phyloP scores from a whole-genome alignment of 345 rosid genomes.

The Boechera divaricarpa region DNA sequence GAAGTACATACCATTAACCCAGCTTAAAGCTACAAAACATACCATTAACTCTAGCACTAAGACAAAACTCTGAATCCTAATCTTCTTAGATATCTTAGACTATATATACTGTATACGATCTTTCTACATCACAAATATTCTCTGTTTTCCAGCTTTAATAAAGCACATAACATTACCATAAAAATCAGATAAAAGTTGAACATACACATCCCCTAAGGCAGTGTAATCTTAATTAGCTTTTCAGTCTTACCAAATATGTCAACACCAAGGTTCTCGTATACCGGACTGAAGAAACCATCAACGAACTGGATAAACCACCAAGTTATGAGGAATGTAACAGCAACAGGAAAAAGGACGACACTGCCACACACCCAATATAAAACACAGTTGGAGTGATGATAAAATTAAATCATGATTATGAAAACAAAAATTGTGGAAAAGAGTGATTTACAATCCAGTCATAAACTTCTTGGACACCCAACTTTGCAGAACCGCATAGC shows the following conservation, averaged over 20 bases:
- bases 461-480: constrained; percentile 95
- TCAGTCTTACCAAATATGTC: constrained; percentile 74
- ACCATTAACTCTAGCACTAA: neutral
- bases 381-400: constrained; percentile 4
- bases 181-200: neutral
- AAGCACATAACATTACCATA: neutral
- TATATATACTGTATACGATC: neutral
- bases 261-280: constrained; percentile 73
- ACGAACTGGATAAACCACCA: constrained; percentile 90
- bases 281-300: constrained; percentile 87
- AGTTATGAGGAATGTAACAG: constrained; percentile 80
- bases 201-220: neutral
- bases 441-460: constrained; percentile 75
- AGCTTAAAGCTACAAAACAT: constrained; percentile 3
- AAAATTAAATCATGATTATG: neutral
- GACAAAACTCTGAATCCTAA: constrained; percentile 9
- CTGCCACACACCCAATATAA: constrained; percentile 51
- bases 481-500: constrained; percentile 82
- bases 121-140: neutral
- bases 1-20: neutral
- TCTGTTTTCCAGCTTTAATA: neutral
- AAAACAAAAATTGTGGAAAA: neutral
- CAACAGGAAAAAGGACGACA: constrained; percentile 85
- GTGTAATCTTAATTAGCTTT: neutral
- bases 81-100: neutral